Percentiles rank a stretch among this genome's conserved stretches.
phyloP scores from a whole-genome alignment of 2,329 filamentous ascomycete species.

The Paraphoma sp. region DNA sequence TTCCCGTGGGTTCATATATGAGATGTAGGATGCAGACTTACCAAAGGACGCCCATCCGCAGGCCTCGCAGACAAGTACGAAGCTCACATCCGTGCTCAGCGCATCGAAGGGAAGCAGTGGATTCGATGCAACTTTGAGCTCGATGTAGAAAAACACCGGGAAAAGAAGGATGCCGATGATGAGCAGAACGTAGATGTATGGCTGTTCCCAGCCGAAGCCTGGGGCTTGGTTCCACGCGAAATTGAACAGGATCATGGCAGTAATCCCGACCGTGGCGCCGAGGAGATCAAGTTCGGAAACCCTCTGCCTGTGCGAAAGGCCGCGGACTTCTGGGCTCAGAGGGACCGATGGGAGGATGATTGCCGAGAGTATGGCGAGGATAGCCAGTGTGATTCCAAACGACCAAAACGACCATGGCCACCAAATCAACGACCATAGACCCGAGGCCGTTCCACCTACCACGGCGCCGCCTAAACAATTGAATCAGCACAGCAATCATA shows the following conservation, averaged over 20 bases:
- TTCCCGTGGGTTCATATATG: neutral
- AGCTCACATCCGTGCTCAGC: slow-evolving; percentile 57
- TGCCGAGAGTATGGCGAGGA: slow-evolving; percentile 45
- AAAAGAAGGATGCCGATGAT: slow-evolving; percentile 64
- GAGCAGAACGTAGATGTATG: slow-evolving; percentile 64
- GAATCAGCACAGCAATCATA: neutral
- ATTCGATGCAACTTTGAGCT: slow-evolving; percentile 52
- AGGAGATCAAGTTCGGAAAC: slow-evolving; percentile 51
- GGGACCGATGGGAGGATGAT: slow-evolving; percentile 50
- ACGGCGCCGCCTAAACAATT: slow-evolving; percentile 43
- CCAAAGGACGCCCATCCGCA: slow-evolving; percentile 50
- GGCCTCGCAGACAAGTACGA: slow-evolving; percentile 63
- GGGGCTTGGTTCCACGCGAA: slow-evolving; percentile 72
- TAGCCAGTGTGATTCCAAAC: slow-evolving; percentile 48
- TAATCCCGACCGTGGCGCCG: slow-evolving; percentile 59
- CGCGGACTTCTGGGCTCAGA: slow-evolving; percentile 16
- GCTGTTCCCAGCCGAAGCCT: slow-evolving; percentile 63
- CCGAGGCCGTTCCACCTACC: slow-evolving; percentile 50
- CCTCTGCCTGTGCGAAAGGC: slow-evolving; percentile 22
- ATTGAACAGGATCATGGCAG: slow-evolving; percentile 65
- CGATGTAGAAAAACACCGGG: slow-evolving; percentile 61
- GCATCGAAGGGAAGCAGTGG: slow-evolving; percentile 66
- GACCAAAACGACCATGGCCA: slow-evolving; percentile 62
- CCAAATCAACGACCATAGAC: slow-evolving; percentile 54
- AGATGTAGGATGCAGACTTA: slow-evolving; percentile 1